Percentiles rank a stretch among this genome's conserved stretches.
phyloP scores from a whole-genome alignment of 1,284 basidiomycete species.

The Prillingera fragicola region DNA sequence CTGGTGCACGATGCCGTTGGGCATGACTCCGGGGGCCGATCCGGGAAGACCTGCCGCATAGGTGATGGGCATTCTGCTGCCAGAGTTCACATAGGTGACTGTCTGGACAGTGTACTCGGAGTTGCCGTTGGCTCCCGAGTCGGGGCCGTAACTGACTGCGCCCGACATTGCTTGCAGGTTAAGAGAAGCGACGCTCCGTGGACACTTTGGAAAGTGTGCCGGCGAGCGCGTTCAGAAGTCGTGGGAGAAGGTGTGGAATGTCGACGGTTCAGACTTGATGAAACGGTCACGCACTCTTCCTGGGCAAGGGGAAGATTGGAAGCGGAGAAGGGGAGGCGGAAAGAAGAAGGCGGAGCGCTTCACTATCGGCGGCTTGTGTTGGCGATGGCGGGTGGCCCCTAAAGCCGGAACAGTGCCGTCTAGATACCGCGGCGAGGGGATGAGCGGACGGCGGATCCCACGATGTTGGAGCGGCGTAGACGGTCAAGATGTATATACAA shows the following conservation, averaged over 20 bases:
- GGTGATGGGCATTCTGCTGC: not conserved
- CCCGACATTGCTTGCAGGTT: slow-evolving; percentile 5
- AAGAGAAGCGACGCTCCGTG: not conserved
- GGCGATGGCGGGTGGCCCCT: not conserved
- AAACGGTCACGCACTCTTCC: too few relatives aligned
- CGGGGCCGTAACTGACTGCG: slow-evolving; percentile 11
- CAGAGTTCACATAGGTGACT: too few relatives aligned
- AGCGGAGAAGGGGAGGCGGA: not conserved
- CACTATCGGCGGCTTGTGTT: not conserved
- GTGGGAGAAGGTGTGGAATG: not conserved
- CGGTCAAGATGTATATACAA: too few relatives aligned
- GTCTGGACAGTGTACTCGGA: slow-evolving; percentile 6
- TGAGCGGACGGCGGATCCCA: too few relatives aligned
- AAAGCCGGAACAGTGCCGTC: too few relatives aligned
- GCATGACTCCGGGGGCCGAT: not conserved
- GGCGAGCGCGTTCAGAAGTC: not conserved
- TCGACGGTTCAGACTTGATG: not conserved
- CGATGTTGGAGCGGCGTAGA: too few relatives aligned
- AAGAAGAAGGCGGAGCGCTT: not conserved
- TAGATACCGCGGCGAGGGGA: too few relatives aligned
- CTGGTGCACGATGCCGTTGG: slow-evolving; percentile 1
- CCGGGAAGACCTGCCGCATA: not conserved
- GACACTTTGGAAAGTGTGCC: not conserved
- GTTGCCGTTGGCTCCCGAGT: slow-evolving; percentile 6
- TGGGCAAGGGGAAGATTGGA: too few relatives aligned